Evolutionary conservation across 2,329 filamentous ascomycete genomes (phyloP).

Genomic region (Paecilomyces niveus): DNA sequence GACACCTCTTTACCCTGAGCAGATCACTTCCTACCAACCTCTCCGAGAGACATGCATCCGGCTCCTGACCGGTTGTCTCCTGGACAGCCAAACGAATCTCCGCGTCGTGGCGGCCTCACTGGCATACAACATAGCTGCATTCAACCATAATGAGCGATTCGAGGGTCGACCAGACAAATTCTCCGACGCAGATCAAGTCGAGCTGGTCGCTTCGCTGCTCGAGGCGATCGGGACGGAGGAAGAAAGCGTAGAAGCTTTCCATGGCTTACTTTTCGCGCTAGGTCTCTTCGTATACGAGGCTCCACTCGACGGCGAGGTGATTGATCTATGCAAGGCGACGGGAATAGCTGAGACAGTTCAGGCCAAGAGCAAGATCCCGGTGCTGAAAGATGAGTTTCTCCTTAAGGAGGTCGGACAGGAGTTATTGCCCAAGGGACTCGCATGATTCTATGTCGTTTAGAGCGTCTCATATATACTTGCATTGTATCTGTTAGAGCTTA

Average conservation of each 20-base stretch:
- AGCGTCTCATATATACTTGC: background rate
- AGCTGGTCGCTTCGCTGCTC: conserved; percentile 71
- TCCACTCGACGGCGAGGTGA: conserved; percentile 64
- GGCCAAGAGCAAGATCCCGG: conserved; percentile 44
- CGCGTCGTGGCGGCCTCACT: conserved; percentile 76
- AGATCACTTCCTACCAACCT: conserved; percentile 48
- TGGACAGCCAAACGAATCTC: conserved; percentile 70
- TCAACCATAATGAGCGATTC: conserved; percentile 60
- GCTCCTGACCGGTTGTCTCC: conserved; percentile 68
- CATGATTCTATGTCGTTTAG: background rate
- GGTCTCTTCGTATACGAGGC: conserved; percentile 69
- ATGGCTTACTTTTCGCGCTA: conserved; percentile 67
- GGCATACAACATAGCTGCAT: conserved; percentile 71
- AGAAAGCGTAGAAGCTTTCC: conserved; percentile 59
- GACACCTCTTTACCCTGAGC: conserved; percentile 61
- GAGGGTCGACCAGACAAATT: conserved; percentile 53
- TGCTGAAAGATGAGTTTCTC: conserved; percentile 53
- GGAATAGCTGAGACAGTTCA: conserved; percentile 62
- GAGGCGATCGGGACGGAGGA: conserved; percentile 59
- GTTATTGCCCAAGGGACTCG: conserved; percentile 34
- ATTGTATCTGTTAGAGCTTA: background rate
- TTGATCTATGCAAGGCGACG: conserved; percentile 70
- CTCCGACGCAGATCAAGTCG: conserved; percentile 65
- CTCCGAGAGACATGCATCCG: conserved; percentile 56
- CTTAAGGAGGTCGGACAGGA: conserved; percentile 44